Conservation (phyloP, 2,329 filamentous ascomycete species). For the Neocucurbitaria cava region DNA sequence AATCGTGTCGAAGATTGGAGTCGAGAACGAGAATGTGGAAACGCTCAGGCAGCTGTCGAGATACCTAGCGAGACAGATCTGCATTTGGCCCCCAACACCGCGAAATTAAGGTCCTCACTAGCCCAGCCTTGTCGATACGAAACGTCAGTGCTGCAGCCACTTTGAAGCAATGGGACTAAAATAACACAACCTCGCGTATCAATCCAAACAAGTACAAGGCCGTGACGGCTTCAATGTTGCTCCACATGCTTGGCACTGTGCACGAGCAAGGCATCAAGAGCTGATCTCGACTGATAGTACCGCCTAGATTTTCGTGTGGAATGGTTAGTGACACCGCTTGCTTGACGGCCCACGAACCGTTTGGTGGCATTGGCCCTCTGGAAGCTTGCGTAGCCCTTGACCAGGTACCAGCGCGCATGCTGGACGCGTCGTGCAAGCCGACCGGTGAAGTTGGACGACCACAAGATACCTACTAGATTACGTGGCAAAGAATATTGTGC, state of each 20-base stretch:
- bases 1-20: neutral
- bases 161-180: neutral
- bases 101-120: neutral
- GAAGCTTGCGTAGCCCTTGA: neutral
- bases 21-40: neutral
- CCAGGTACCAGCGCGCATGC: neutral
- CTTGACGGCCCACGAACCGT: neutral
- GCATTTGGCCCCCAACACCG: neutral
- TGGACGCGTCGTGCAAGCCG: neutral
- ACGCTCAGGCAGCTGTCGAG: neutral
- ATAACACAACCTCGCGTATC: neutral
- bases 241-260: neutral
- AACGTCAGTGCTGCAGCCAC: neutral
- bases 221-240: neutral
- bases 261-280: neutral
- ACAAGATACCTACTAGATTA: neutral
- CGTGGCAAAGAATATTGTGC: neutral
- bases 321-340: neutral
- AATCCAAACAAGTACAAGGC: neutral
- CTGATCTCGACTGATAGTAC: neutral
- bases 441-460: neutral
- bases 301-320: neutral
- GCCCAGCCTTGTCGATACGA: neutral
- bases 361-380: neutral
- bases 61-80: neutral